These are phyloP conservation scores for Alopecurus myosuroides DNA, from an alignment of 176 grass and related monocot species.

Conservation along the genomic window DNA sequence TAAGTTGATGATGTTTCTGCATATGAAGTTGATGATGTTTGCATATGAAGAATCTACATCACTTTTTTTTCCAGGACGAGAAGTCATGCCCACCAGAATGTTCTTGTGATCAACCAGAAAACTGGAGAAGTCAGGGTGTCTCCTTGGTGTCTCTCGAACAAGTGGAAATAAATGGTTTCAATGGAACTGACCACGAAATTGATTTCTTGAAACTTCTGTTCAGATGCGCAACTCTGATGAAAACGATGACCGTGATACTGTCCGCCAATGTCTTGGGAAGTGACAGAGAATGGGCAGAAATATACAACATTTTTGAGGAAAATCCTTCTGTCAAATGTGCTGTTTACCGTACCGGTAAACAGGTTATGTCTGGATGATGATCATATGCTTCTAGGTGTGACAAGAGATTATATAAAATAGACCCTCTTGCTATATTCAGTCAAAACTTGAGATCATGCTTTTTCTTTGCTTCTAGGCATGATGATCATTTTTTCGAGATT, in stretches of 20 bases:
- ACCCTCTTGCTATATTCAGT: not conserved
- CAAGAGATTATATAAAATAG: not conserved
- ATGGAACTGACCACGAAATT: not conserved
- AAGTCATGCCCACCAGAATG: not conserved
- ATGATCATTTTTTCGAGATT: too few species aligned
- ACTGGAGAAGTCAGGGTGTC: not conserved
- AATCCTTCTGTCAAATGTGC: not conserved
- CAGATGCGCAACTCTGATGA: not conserved
- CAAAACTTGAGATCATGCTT: not conserved
- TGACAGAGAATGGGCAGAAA: not conserved
- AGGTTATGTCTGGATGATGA: not conserved
- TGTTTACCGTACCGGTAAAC: not conserved
- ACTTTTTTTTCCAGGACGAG: not conserved
- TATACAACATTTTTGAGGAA: not conserved
- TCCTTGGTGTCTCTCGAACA: not conserved
- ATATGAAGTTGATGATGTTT: not conserved
- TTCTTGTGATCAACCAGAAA: not conserved
- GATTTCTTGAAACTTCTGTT: slow-evolving; percentile 17
- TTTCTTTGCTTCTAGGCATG: too few species aligned
- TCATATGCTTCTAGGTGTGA: not conserved
- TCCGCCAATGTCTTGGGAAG: too few species aligned
- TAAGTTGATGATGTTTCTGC: not conserved
- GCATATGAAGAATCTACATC: not conserved
- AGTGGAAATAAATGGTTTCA: not conserved
- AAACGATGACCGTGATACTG: not conserved